Conservation (phyloP, 106 monocot species). For the Posidonia australis region DNA sequence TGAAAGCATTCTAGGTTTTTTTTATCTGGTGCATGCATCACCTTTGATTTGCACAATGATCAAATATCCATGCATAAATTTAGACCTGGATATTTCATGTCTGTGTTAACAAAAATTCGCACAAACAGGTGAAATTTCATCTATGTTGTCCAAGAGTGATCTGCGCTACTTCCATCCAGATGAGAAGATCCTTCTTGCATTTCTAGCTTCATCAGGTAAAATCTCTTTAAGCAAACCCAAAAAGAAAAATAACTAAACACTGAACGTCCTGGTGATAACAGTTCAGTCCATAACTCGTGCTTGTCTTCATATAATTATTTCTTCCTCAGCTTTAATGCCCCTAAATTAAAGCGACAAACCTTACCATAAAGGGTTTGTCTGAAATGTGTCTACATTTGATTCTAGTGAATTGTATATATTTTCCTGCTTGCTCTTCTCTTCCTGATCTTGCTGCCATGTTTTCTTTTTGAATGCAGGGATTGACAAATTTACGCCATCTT, state of each 20-base stretch:
- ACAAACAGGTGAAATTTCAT: slow-evolving; percentile 42
- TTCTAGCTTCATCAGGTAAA: slow-evolving; percentile 55
- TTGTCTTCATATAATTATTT: too few species aligned
- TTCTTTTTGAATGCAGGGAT: slow-evolving; percentile 35
- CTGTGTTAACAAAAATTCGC: not conserved
- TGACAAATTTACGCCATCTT: slow-evolving; percentile 52
- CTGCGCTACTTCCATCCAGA: slow-evolving; percentile 47
- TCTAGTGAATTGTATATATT: not conserved
- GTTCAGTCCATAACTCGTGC: too few species aligned
- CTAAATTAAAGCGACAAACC: too few species aligned
- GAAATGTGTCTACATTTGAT: not conserved
- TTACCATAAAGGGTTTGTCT: too few species aligned
- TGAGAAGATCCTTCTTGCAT: slow-evolving; percentile 55
- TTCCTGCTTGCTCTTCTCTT: too few species aligned
- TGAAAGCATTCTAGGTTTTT: too few species aligned
- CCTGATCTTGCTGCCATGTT: not conserved
- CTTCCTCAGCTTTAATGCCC: too few species aligned
- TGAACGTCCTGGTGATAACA: too few species aligned
- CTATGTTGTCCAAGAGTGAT: slow-evolving; percentile 41
- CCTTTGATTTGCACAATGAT: too few species aligned
- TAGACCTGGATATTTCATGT: not conserved
- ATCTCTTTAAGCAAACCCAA: not conserved
- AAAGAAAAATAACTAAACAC: too few species aligned
- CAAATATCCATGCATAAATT: not conserved
- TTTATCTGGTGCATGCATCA: too few species aligned